These are phyloP conservation scores for Mycosarcoma mackinlayi DNA, from an alignment of 1,284 basidiomycete genomes.

Conservation along the genomic window DNA sequence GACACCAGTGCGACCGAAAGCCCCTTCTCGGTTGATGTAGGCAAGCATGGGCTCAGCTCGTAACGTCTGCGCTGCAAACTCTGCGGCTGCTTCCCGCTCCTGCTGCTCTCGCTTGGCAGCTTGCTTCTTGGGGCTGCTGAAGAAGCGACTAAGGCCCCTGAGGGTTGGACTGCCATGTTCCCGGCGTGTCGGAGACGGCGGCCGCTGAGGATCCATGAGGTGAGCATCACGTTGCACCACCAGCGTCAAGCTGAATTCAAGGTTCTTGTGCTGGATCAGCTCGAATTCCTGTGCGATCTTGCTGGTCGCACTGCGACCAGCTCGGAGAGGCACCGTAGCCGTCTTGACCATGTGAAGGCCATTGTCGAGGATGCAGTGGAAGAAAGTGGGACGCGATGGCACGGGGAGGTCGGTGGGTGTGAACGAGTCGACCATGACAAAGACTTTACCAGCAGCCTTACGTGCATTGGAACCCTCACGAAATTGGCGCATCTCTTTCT, in stretches of 20 bases:
- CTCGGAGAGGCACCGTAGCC: slow-evolving; percentile 77
- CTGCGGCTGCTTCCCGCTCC: slow-evolving; percentile 38
- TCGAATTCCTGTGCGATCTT: slow-evolving; percentile 93
- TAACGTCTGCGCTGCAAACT: slow-evolving; percentile 34
- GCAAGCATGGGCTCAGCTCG: slow-evolving; percentile 56
- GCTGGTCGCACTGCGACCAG: slow-evolving; percentile 72
- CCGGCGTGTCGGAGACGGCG: slow-evolving; percentile 37
- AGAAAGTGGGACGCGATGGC: slow-evolving; percentile 73
- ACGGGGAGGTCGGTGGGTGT: slow-evolving; percentile 58
- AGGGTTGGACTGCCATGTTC: slow-evolving; percentile 53
- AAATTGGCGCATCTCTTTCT: slow-evolving; percentile 84
- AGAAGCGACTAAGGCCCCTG: slow-evolving; percentile 57
- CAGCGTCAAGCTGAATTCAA: slow-evolving; percentile 66
- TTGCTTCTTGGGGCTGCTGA: slow-evolving; percentile 61
- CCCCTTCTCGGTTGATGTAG: slow-evolving; percentile 62
- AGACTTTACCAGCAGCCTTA: slow-evolving; percentile 88
- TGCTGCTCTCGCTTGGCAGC: slow-evolving; percentile 53
- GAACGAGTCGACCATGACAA: slow-evolving; percentile 75
- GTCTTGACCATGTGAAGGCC: slow-evolving; percentile 96
- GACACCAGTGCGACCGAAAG: slow-evolving; percentile 58
- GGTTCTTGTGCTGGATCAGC: slow-evolving; percentile 66
- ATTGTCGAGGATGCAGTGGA: slow-evolving; percentile 93
- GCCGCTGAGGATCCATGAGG: slow-evolving; percentile 46
- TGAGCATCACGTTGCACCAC: slow-evolving; percentile 61
- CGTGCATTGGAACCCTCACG: slow-evolving; percentile 79